Percentiles rank a stretch among this genome's conserved stretches.
Evolutionary conservation across 129 eudicot species (phyloP).

Genomic region (Ambrosia artemisiifolia): DNA sequence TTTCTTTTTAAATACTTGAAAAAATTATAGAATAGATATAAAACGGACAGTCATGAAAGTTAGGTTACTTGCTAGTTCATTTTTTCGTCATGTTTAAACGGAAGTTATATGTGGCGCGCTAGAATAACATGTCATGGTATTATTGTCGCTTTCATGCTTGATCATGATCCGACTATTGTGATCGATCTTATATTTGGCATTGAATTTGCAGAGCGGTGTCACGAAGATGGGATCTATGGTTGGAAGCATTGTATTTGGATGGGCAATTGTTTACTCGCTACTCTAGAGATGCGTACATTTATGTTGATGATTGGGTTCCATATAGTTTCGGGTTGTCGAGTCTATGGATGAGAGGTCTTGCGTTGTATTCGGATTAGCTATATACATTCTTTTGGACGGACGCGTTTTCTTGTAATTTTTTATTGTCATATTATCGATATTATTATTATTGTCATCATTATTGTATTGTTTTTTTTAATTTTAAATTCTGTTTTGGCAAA

Average conservation of each 20-base stretch:
- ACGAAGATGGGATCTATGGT: conserved; percentile 43
- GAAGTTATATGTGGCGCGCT: not conserved
- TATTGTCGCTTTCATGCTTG: no score
- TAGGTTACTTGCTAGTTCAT: no score
- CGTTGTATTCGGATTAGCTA: conserved; percentile 31
- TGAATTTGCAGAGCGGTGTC: conserved; percentile 51
- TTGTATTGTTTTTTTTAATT: no score
- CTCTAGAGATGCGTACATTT: conserved; percentile 26
- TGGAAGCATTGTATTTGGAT: conserved; percentile 48
- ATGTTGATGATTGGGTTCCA: conserved; percentile 8
- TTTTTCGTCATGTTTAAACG: no score
- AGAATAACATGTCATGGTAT: no score
- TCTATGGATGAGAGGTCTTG: conserved; percentile 15
- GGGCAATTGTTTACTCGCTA: conserved; percentile 40
- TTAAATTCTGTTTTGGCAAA: no score
- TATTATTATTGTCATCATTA: not conserved
- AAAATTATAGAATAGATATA: no score
- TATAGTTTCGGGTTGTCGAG: conserved; percentile 9
- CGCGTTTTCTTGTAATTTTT: conserved; percentile 33
- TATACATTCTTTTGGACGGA: conserved; percentile 34
- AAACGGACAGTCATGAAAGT: no score
- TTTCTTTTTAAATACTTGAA: no score
- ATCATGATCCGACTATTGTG: not conserved
- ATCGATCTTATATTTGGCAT: conserved; percentile 2
- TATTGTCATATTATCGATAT: conserved; percentile 28